Evolutionary conservation across 495 filamentous ascomycete species (phyloP).

Genomic region (Penicillium egyptiacum): DNA sequence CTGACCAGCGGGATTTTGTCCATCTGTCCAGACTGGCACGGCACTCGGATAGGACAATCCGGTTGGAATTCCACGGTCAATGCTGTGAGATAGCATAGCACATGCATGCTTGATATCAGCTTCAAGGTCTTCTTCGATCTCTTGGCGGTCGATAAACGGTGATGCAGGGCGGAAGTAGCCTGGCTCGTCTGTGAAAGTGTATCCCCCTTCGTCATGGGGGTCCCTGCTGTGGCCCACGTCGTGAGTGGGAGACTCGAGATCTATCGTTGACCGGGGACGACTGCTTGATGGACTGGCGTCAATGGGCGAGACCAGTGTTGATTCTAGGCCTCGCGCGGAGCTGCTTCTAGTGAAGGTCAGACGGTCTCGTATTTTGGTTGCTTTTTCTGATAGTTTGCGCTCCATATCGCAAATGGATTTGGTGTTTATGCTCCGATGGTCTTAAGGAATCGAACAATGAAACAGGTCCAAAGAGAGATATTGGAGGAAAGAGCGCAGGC

Average conservation of each 20-base stretch:
- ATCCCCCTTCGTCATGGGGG: slow-evolving; percentile 10
- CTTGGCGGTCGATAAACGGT: slow-evolving; percentile 23
- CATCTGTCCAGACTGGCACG: neutral
- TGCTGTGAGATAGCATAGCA: slow-evolving; percentile 24
- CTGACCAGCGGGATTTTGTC: neutral
- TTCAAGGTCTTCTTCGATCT: slow-evolving; percentile 23
- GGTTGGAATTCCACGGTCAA: slow-evolving; percentile 29
- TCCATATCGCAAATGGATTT: slow-evolving; percentile 20
- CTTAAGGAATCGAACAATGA: neutral
- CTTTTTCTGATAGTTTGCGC: slow-evolving; percentile 28
- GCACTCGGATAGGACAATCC: slow-evolving; percentile 15
- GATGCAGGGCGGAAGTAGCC: slow-evolving; percentile 27
- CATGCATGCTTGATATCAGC: slow-evolving; percentile 29
- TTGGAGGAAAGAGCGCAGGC: neutral
- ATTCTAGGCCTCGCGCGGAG: slow-evolving; percentile 12
- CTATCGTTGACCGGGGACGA: slow-evolving; percentile 27
- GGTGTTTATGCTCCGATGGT: slow-evolving; percentile 5
- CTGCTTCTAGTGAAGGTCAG: slow-evolving; percentile 21
- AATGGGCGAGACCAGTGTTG: slow-evolving; percentile 13
- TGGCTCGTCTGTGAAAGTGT: slow-evolving; percentile 26
- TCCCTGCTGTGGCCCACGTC: slow-evolving; percentile 16
- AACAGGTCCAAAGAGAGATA: neutral
- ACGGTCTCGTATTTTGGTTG: slow-evolving; percentile 27
- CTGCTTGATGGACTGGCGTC: slow-evolving; percentile 11
- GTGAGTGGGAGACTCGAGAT: slow-evolving; percentile 17